Base-by-base conservation (phyloP, 768 basidiomycete species). In the Wakefieldia striispora region DNA sequence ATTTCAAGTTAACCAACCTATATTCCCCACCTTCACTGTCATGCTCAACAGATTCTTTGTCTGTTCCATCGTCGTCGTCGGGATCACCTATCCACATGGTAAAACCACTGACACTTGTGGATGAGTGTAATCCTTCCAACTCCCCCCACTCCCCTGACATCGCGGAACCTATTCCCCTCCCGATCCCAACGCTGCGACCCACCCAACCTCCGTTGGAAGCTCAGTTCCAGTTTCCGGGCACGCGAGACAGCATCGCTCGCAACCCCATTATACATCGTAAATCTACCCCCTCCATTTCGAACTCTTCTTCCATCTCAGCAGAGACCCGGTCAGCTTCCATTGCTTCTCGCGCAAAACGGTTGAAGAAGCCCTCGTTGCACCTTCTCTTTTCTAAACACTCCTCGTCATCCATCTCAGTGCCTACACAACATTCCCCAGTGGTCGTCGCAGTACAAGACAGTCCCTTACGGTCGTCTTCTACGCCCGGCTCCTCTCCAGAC, bases 311-410 rank as follows among this genome's bases (percentile, higher is more conserved):
- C 39, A 53, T 60, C 52, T 62, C 62, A 14, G 61, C 51, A 45
- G 43, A 73, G 71, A 40, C 69, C 71, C 46, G 51, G 72, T 43
- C 69, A 70, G 43, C 75, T 75, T 51, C 66, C 56, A 21, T 67
- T 24, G 53, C 56, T 55, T 65, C 65, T 26, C 57, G 63, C 40
- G 61, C 68, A 21, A 65, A 63, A 46, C 73, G 70, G 49, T 63
- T 75, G 50, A 88, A 85, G 67, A 85, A 83, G 43, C 84, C 88
- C 0, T 88, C 87, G 3, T 67, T 88, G 49, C 81, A 81, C 43
- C 69, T 87, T 16, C 71, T 88, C 17, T 85, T 89, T 64, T 74
- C 83, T 27, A 86, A 84, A 70, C 78, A 76, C 41, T 82, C 84
- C 6, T 66, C 72, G 3, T 78, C 83, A 20, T 73, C 80, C 3